Base-by-base conservation (phyloP, 352 stramenopile genomes). In the Globisporangium sylvaticum region DNA sequence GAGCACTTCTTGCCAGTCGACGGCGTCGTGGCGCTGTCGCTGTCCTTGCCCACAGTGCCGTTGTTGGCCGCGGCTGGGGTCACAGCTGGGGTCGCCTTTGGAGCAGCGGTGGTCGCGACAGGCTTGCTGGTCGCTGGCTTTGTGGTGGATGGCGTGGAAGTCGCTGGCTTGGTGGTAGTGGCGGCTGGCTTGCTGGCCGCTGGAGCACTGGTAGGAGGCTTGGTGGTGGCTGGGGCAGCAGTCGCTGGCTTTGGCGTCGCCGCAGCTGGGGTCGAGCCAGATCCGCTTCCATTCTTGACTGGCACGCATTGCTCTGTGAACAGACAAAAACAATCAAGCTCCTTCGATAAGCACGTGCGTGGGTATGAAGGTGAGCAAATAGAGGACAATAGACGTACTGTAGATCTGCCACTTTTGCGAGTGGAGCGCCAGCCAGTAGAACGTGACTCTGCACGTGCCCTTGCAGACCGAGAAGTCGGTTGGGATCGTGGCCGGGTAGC, bases 341-440 rank as follows among this genome's bases (percentile, higher is more conserved):
- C 4, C 14, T 44, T 39, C 34, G 34, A 15, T 39, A 1, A 15
- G 34, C 34, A 39, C 4, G 10, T 9, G 34, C 7, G 34, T 15
- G 15, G 5, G 14, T n/a, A 18, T 7, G 4, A 48, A 48, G 15
- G 39, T 8, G 39, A 48, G 10, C 34, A 4, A 3, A 39, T 39
- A 34, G 31, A 34, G 34, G 14, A n/a, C 1, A n/a, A 48, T n/a
- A n/a, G 5, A 48, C 39, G 15, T 9, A 48, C 39, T 82, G 73
- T 89, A 84, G 3, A 79, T 66, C 59, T 89, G 77, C 81, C 81
- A 89, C 27, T 80, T 75, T 14, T 70, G 58, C 50, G 77, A 64
- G 56, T 87, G 79, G 57, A 89, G 24, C 42, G 79, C 76, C 54
- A 88, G 34, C 81, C 81, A 88, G 78, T 84, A 88, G 68, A 90